Percentiles rank a stretch among this genome's conserved stretches.
Conservation (phyloP, 192 early-diverging fungal genomes). For the Rhizophagus clarus region DNA sequence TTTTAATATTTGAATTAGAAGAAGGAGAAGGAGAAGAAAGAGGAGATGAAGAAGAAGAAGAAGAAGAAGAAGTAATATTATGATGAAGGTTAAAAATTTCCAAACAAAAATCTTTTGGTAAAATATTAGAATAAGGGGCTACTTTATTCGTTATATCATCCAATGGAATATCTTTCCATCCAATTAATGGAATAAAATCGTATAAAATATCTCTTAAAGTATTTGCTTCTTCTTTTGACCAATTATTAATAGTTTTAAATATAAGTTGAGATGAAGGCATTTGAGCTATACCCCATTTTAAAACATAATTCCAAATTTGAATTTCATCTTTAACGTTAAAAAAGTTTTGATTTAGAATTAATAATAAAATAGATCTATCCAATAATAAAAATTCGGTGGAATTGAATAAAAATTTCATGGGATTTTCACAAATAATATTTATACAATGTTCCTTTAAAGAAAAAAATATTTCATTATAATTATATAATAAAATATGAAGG, state of each 20-base stretch:
- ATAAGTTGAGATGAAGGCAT: not conserved
- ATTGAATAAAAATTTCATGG: not conserved
- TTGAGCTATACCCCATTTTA: slow-evolving; percentile 9
- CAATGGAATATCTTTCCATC: not conserved
- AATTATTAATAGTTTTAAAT: not conserved
- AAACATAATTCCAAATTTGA: slow-evolving; percentile 1
- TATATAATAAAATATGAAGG: not conserved
- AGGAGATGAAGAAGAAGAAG: not conserved
- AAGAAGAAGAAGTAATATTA: not conserved
- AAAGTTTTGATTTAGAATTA: not conserved
- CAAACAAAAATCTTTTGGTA: not conserved
- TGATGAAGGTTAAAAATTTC: not conserved
- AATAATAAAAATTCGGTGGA: not conserved
- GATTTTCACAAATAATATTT: not conserved
- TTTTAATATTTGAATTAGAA: not conserved
- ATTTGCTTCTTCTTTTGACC: not conserved
- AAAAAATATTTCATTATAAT: not conserved
- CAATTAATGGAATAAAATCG: slow-evolving; percentile 5
- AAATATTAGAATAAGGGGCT: not conserved
- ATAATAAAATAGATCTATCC: not conserved
- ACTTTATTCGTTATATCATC: not conserved
- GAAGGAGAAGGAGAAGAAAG: too few relatives aligned
- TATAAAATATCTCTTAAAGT: not conserved
- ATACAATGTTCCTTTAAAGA: not conserved
- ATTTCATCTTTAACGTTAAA: not conserved